Percentiles rank a stretch among this genome's conserved stretches.
These are phyloP conservation scores for Juncus inflexus DNA, from an alignment of 176 grass and related monocot species.

Conservation along the genomic window DNA sequence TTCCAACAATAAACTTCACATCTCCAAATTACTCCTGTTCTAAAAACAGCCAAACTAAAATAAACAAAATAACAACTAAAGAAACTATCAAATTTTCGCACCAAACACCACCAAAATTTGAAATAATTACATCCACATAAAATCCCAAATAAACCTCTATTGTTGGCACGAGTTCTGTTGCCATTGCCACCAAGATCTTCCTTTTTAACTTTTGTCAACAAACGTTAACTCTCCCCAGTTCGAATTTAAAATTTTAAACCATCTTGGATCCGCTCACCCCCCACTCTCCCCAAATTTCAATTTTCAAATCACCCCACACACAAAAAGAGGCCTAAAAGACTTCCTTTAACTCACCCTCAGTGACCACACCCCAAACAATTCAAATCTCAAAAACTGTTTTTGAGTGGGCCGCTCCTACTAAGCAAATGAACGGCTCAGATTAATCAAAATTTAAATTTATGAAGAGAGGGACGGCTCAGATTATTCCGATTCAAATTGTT, in stretches of 20 bases:
- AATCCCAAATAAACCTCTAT: background rate
- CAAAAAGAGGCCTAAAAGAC: background rate
- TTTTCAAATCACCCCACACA: constrained; percentile 9
- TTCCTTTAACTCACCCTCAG: background rate
- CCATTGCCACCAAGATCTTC: constrained; percentile 13
- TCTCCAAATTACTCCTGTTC: too few relatives aligned
- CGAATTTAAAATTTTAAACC: constrained; percentile 30
- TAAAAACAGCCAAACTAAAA: too few relatives aligned
- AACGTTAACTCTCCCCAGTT: constrained; percentile 9
- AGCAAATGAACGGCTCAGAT: constrained; percentile 6
- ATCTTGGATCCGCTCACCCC: constrained; percentile 24
- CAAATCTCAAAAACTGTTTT: constrained; percentile 11
- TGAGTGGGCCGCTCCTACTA: constrained; percentile 8
- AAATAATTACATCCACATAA: background rate
- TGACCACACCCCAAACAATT: constrained; percentile 3
- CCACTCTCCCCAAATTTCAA: constrained; percentile 4
- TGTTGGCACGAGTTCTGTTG: too few relatives aligned
- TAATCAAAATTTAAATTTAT: too few relatives aligned
- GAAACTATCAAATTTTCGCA: too few relatives aligned
- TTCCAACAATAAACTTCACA: too few relatives aligned
- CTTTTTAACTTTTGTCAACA: constrained; percentile 14
- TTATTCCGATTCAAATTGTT: background rate
- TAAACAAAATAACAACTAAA: too few relatives aligned
- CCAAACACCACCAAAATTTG: background rate
- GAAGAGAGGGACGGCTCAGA: background rate